A percentile compares a stretch with the other conserved stretches of the same genome.
Conservation (phyloP, 176 grass and related monocot genomes). For the Coix lacrymajobi region DNA sequence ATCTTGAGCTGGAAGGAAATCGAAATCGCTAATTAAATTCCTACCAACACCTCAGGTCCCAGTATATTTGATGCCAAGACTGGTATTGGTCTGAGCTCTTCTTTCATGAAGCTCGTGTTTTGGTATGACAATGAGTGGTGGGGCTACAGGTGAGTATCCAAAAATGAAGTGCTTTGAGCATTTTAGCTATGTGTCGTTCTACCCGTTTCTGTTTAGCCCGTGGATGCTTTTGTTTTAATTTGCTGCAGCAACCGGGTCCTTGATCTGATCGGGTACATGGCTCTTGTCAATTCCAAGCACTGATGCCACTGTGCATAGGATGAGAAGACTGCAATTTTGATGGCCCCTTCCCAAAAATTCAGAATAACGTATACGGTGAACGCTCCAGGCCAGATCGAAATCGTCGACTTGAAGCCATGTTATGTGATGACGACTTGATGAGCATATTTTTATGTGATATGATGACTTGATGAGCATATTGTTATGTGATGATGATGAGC, state of each 20-base stretch:
- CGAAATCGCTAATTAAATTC: neutral
- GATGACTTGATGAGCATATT: neutral
- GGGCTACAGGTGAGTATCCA: slow-evolving; percentile 65
- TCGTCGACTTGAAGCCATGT: slow-evolving; percentile 8
- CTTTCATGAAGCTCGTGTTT: slow-evolving; percentile 86
- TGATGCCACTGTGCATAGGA: slow-evolving; percentile 12
- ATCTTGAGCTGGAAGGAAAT: neutral
- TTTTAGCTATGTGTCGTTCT: neutral
- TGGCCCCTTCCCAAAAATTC: neutral
- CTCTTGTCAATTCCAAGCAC: slow-evolving; percentile 41
- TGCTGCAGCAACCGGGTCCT: slow-evolving; percentile 69
- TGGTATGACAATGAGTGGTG: slow-evolving; percentile 97
- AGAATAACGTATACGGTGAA: slow-evolving; percentile 6
- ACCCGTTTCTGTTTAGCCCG: neutral
- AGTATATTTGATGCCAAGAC: slow-evolving; percentile 94
- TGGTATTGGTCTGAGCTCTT: slow-evolving; percentile 68
- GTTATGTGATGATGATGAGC: no score
- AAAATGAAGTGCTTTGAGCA: neutral
- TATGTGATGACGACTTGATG: no score
- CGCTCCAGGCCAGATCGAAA: neutral
- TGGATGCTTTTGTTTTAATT: neutral
- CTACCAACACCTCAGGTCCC: slow-evolving; percentile 40
- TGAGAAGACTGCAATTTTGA: slow-evolving; percentile 26
- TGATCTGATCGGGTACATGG: slow-evolving; percentile 85
- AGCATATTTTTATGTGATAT: neutral